Percentiles rank a stretch among this genome's conserved stretches.
Conservation (phyloP, 306 rosid species). For the Arachis stenosperma region DNA sequence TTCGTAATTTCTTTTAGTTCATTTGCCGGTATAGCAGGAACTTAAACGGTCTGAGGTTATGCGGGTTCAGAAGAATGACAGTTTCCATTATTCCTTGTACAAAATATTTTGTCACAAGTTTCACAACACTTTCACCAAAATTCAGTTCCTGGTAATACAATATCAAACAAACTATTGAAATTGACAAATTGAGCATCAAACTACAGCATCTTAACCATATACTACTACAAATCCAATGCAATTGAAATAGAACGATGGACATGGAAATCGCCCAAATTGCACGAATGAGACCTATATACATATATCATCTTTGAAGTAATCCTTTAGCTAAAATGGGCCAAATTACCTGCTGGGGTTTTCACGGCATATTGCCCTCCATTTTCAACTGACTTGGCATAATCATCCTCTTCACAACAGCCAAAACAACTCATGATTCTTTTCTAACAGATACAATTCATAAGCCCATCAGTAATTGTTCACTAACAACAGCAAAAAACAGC, state of each 20-base stretch:
- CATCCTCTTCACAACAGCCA: slow-evolving; percentile 59
- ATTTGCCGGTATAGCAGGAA: slow-evolving; percentile 44
- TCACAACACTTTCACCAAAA: too few species aligned
- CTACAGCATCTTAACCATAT: slow-evolving; percentile 9
- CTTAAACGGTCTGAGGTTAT: slow-evolving; percentile 70
- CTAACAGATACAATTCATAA: slow-evolving; percentile 25
- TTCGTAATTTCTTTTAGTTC: too few species aligned
- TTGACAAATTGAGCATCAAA: neutral
- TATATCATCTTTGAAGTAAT: neutral
- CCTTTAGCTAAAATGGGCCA: slow-evolving; percentile 25
- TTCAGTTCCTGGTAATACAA: neutral
- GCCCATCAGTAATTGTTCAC: slow-evolving; percentile 14
- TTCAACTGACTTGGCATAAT: slow-evolving; percentile 44
- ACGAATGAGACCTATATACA: too few species aligned
- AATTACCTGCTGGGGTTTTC: slow-evolving; percentile 71
- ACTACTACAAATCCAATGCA: neutral
- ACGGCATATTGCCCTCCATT: slow-evolving; percentile 62
- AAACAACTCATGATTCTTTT: slow-evolving; percentile 78
- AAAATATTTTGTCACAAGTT: slow-evolving; percentile 24
- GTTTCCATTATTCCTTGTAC: slow-evolving; percentile 71
- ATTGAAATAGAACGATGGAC: too few species aligned
- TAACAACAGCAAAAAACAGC: too few species aligned
- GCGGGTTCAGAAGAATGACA: slow-evolving; percentile 60
- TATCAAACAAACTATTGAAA: slow-evolving; percentile 8
- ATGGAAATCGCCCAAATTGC: too few species aligned